Base-by-base conservation (phyloP, 768 basidiomycete genomes). In the Mycena capillaripes region DNA sequence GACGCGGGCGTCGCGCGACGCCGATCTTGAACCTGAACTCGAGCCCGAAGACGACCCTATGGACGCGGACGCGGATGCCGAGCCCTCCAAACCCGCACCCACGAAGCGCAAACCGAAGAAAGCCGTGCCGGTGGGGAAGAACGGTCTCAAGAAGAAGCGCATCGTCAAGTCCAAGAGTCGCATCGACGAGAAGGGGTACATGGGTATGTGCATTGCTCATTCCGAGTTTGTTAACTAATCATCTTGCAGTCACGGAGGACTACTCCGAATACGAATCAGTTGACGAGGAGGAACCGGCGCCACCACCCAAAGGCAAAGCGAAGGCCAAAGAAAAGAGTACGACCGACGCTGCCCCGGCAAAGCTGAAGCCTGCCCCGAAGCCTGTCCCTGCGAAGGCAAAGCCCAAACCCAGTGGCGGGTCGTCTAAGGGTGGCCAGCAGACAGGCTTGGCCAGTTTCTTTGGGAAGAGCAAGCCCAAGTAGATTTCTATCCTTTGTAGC, bases 221-320 rank as follows among this genome's bases (percentile, higher is more conserved):
- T 21, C 10, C 10, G 1, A 27, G 30, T 36, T 14, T 17, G 30
- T 8, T 10, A 23, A 9, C 46, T 29, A 63, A 64, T 64, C 9
- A 17, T 16, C 16, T 11, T 38, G 0, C 73, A 95, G 95, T 89
- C 19, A 91, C 87, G 42, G 92, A 94, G 78, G 95, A 95, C 78
- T 93, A 93, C 78, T 93, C 93, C 9, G 90, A 89, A 21, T 95
- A 93, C 77, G 94, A 96, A 81, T 94, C 93, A 11, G 92, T 92
- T 10, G 88, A 88, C 10, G 92, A 90, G 67, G 86, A 91, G 69
- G 85, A 79, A 30, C 70, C 73, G 36, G 70, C 73, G 70, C 67
- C 72, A 32, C 36, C 65, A 66, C 68, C 78, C 3, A 82, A 83
- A 69, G 72, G 68, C 25, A 84, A 81, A 74, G 74, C 75, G 38